Evolutionary conservation across 1,284 basidiomycete genomes (phyloP).

Genomic region (Cronartium quercuum): DNA sequence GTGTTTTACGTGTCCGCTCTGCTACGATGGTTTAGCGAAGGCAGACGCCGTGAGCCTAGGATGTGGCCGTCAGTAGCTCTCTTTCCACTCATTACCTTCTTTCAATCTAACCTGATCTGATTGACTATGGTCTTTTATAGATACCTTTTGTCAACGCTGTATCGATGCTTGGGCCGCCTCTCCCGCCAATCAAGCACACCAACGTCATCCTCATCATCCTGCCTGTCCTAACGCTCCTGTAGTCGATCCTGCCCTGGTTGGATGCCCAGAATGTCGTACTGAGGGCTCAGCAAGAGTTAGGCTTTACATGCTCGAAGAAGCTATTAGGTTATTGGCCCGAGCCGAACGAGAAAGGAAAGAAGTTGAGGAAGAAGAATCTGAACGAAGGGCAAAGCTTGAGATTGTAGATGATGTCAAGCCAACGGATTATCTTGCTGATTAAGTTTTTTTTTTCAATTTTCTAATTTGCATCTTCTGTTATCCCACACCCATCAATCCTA

Average conservation of each 20-base stretch:
- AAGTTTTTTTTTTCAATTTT: not conserved
- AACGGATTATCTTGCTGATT: slow-evolving; percentile 13
- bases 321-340: slow-evolving; percentile 23
- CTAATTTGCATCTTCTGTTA: not conserved
- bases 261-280: slow-evolving; percentile 30
- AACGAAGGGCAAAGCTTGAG: slow-evolving; percentile 10
- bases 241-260: not conserved
- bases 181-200: not conserved
- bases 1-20: slow-evolving; percentile 37
- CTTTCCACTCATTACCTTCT: not conserved
- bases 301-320: slow-evolving; percentile 39
- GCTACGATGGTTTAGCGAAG: slow-evolving; percentile 18
- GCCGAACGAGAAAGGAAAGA: slow-evolving; percentile 20
- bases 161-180: slow-evolving; percentile 22
- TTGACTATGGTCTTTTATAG: not conserved
- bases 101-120: not conserved
- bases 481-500: not conserved
- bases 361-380: not conserved
- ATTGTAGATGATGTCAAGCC: slow-evolving; percentile 1
- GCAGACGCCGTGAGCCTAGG: slow-evolving; percentile 28
- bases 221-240: no score
- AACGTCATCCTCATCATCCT: not conserved
- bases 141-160: slow-evolving; percentile 37
- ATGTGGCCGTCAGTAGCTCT: slow-evolving; percentile 32
- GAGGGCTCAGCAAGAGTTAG: slow-evolving; percentile 12